Conservation (phyloP, 352 stramenopile genomes). For the Phytophthora sp. region DNA sequence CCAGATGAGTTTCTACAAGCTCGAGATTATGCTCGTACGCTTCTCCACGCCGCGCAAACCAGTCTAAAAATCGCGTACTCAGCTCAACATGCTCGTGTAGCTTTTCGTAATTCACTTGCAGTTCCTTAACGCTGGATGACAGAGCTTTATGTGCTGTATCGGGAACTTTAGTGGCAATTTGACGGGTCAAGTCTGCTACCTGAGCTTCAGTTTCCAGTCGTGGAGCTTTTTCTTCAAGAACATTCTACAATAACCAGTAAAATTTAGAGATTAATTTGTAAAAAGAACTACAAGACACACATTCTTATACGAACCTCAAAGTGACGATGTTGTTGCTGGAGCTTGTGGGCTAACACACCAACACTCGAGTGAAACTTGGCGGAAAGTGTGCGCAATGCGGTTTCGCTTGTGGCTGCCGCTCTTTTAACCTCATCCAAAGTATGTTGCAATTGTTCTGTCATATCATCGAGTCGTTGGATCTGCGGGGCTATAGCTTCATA, state of each 20-base stretch:
- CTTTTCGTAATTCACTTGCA: constrained; percentile 29
- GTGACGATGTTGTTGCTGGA: constrained; percentile 37
- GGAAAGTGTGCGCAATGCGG: constrained; percentile 38
- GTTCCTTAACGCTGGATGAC: constrained; percentile 18
- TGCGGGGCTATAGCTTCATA: constrained; percentile 14
- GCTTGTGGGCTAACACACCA: constrained; percentile 24
- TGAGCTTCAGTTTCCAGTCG: constrained; percentile 23
- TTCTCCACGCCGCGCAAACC: constrained; percentile 72
- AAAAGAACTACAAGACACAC: not conserved
- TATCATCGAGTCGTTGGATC: constrained; percentile 22
- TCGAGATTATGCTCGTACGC: constrained; percentile 78
- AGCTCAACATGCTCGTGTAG: constrained; percentile 55
- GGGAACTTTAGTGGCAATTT: constrained; percentile 29
- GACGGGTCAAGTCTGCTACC: constrained; percentile 17
- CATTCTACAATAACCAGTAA: constrained; percentile 15
- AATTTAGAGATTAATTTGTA: not conserved
- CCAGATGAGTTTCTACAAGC: constrained; percentile 69
- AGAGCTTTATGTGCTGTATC: constrained; percentile 22
- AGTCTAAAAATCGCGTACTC: constrained; percentile 74
- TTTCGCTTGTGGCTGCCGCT: constrained; percentile 28
- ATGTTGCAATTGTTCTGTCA: constrained; percentile 28
- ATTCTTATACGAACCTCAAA: constrained; percentile 35
- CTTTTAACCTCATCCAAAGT: constrained; percentile 24
- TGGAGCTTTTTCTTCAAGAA: constrained; percentile 30
- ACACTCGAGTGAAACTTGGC: constrained; percentile 44